phyloP scores from a whole-genome alignment of 2,329 filamentous ascomycete genomes.

The Colletotrichum cuscutae region DNA sequence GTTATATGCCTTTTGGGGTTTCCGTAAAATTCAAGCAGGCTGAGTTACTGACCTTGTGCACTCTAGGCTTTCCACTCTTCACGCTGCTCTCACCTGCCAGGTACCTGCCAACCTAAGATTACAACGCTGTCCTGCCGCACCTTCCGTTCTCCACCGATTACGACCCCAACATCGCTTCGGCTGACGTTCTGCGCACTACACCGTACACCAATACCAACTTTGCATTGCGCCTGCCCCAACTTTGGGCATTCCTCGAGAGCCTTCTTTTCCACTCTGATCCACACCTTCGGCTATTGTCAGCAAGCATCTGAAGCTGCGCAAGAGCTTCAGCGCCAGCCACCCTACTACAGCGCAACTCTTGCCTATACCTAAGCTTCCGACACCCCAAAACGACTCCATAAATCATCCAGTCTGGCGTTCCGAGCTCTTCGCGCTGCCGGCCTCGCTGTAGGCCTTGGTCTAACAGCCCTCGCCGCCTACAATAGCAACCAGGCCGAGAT shows the following conservation, averaged over 20 bases:
- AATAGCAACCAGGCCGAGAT: slow-evolving; percentile 58
- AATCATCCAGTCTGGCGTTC: slow-evolving; percentile 62
- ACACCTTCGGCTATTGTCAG: no score
- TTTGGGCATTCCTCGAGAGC: neutral
- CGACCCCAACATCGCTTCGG: slow-evolving; percentile 12
- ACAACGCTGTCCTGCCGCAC: slow-evolving; percentile 8
- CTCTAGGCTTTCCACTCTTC: neutral
- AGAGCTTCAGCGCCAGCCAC: slow-evolving; percentile 2
- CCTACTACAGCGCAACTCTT: neutral
- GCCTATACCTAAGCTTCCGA: neutral
- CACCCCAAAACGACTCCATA: neutral
- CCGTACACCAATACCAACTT: slow-evolving; percentile 11
- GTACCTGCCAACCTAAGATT: neutral
- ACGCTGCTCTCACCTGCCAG: neutral
- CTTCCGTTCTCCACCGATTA: slow-evolving; percentile 28
- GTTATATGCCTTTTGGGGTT: neutral
- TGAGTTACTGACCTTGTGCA: slow-evolving; percentile 2
- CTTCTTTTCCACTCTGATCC: neutral
- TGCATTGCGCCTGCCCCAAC: neutral
- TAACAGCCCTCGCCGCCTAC: slow-evolving; percentile 66
- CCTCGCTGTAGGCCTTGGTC: slow-evolving; percentile 68
- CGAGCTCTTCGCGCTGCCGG: slow-evolving; percentile 64
- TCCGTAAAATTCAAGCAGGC: neutral
- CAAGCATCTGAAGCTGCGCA: neutral
- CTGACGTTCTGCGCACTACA: slow-evolving; percentile 18